Evolutionary conservation across 1,139 yeast genomes (phyloP), one percentile per base, ranked within the genome.

Genomic region (Torulaspora globosa): DNA sequence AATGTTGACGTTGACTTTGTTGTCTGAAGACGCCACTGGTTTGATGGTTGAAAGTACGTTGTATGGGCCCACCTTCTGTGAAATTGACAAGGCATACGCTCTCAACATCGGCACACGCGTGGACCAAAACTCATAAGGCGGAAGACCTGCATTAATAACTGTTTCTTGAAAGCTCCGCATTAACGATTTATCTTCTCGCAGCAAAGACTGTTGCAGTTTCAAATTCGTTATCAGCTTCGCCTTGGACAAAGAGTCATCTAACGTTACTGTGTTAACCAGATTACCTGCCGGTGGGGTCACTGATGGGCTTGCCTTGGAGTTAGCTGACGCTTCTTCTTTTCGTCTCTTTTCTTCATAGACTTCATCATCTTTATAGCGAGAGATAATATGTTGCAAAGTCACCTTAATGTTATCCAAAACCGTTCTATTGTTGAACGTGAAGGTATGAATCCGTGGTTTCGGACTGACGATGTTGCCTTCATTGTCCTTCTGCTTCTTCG

Each of bases 41-140:
- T 86, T 87, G 57, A 92, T 92, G 0, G 97, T 88, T 36, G 96
- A 85, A 47, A 92, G 70, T 1, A 92, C 97, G 62, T 92, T 92
- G 63, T 90, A 94, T 0, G 96, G 95, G 0, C 99, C 99, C 43
- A 84, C 74, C 54, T 85, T 85, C 62, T 94, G 98, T 10, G 88
- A 78, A 11, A 80, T 76, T 2, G 94, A 79, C 51, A 92, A 74
- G 0, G 97, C 97, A 69, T 79, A 87, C 0, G 97, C 88, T 44
- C 97, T 72, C 44, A 92, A 68, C 34, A 84, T 73, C 57, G 87
- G 88, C 15, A 90, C 72, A 50, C 97, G 71, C 3, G 94, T 82
- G 7, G 82, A 75, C 98, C 98, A 92, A 65, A 92, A 92, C 55
- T 88, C 87, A 26, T 76, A 78, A 0, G 94, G 88, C 3, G 88